A percentile compares a stretch with the other conserved stretches of the same genome.
Conservation (phyloP, 2,329 filamentous ascomycete genomes). For the Aureobasidium namibiae region DNA sequence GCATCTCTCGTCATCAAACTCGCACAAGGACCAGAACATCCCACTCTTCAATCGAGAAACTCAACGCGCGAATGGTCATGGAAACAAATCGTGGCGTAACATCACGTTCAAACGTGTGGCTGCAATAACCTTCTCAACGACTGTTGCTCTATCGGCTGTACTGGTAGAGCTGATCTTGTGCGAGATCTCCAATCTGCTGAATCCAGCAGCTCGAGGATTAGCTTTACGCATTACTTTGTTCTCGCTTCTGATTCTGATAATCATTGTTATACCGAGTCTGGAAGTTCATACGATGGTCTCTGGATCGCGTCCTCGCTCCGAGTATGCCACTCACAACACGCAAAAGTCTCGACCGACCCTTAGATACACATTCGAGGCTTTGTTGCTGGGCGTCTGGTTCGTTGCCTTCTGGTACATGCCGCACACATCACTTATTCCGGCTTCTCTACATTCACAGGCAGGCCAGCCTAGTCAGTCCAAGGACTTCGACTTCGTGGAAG, state of each 20-base stretch:
- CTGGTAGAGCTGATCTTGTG: conserved; percentile 74
- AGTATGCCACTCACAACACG: background rate
- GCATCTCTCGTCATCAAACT: conserved; percentile 48
- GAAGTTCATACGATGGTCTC: conserved; percentile 63
- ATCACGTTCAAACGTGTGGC: conserved; percentile 31
- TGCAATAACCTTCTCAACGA: conserved; percentile 60
- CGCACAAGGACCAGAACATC: conserved; percentile 51
- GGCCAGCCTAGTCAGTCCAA: conserved; percentile 21
- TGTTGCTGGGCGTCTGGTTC: conserved; percentile 61
- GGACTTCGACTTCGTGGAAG: conserved; percentile 43
- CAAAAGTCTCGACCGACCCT: conserved; percentile 2
- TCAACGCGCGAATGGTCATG: conserved; percentile 36
- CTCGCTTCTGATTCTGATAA: conserved; percentile 61
- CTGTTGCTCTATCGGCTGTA: conserved; percentile 67
- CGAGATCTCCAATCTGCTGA: conserved; percentile 71
- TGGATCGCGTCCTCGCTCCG: conserved; percentile 4
- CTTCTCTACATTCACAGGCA: conserved; percentile 29
- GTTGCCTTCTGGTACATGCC: conserved; percentile 60
- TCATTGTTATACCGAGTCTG: conserved; percentile 69
- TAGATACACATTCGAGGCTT: conserved; percentile 41
- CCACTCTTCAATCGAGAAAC: conserved; percentile 47
- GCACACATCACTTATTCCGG: conserved; percentile 27
- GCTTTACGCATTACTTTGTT: conserved; percentile 64
- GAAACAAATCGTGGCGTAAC: conserved; percentile 16
- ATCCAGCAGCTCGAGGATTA: conserved; percentile 56